Evolutionary conservation across 1,284 basidiomycete genomes (phyloP), one percentile per base, ranked within the genome.

Genomic region (Leccinum proliferum): DNA sequence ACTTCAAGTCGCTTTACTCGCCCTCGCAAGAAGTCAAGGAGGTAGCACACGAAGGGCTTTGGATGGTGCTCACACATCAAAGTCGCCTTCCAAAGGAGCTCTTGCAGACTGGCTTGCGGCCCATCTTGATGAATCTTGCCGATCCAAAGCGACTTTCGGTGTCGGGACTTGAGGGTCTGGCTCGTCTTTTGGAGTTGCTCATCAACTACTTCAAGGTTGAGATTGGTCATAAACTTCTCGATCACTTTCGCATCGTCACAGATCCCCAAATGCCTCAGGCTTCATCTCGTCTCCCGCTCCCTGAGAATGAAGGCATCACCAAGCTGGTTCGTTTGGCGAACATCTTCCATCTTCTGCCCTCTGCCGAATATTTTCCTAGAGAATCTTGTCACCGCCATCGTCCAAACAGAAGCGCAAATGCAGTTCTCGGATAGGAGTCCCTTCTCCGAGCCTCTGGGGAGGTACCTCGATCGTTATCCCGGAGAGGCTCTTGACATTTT

Each of bases 151-250:
- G 39, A 41, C 39, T 41, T 15, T 41, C 39, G 39, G 39, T 39
- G n/a, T 87, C 93, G 6, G 96, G 96, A 18, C 79, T 99, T 57
- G 94, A 98, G 73, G 97, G 98, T 5, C 80, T 99, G 29, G 96
- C 97, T 12, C 88, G 96, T n/a, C 83, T 99, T 63, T 80, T 99
- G 58, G 94, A 98, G 75, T 83, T 99, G 7, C 78, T 99, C 62
- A 98, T 96, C 57, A 98, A 97, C 74, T 99, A 99, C 78, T 99
- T 99, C 88, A 99, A 99, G 76, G 96, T 99, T 53, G 97, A 99
- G 78, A 99, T 99, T 68, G 98, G 97, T 9, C 88, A 93, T 75
- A 99, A 99, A 78, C 85, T 99, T 8, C 82, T 99, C 15, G 96
- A 98, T 70, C 97, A 99, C 76, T 97, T 96, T 79, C 87, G 90